Evolutionary conservation across 2,329 filamentous ascomycete species (phyloP).

Genomic region (Amesomyces nigricolor): DNA sequence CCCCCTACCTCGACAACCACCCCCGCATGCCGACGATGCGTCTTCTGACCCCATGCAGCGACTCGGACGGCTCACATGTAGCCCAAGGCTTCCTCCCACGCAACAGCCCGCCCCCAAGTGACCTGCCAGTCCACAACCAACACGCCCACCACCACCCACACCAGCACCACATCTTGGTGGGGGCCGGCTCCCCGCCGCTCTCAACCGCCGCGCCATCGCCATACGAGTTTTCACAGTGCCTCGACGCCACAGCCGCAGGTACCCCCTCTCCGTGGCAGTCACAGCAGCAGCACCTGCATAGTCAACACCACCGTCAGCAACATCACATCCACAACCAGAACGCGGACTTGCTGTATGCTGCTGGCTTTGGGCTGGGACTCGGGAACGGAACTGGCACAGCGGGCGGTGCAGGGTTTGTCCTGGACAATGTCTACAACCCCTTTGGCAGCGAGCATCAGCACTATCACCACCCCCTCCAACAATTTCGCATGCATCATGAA

Average conservation of each 20-base stretch:
- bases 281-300: conserved; percentile 5
- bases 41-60: conserved; percentile 51
- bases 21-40: conserved; percentile 32
- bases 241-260: conserved; percentile 1
- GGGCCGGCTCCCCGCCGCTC: conserved; percentile 18
- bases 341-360: not conserved
- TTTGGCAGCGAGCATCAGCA: conserved; percentile 8
- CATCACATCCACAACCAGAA: not conserved
- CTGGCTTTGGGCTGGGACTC: not conserved
- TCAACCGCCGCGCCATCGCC: conserved; percentile 30
- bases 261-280: conserved; percentile 25
- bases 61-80: conserved; percentile 36
- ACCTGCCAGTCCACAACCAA: conserved; percentile 28
- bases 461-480: not conserved
- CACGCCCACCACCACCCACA: not conserved
- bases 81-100: conserved; percentile 27
- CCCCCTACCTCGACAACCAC: conserved; percentile 27
- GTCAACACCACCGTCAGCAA: not conserved
- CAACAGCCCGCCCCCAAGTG: conserved; percentile 25
- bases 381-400: not conserved
- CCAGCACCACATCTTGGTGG: not conserved
- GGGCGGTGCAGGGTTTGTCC: not conserved
- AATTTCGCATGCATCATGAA: not conserved
- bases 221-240: conserved; percentile 31
- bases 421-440: not conserved